Conservation (phyloP, 2,329 filamentous ascomycete genomes). For the Colletotrichum acutatum region DNA sequence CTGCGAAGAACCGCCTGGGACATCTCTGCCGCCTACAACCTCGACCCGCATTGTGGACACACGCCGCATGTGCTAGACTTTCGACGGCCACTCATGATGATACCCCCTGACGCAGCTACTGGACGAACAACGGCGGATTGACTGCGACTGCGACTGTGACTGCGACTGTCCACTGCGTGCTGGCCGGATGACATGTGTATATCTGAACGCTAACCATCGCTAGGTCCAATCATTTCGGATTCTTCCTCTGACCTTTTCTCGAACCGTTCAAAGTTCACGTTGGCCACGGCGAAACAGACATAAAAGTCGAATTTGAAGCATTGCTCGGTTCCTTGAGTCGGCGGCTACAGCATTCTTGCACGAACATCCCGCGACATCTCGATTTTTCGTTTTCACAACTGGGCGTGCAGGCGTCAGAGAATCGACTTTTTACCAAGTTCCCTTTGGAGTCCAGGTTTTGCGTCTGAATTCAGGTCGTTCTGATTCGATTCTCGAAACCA, state of each 20-base stretch:
- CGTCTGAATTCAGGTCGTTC: slow-evolving; percentile 49
- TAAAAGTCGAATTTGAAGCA: slow-evolving; percentile 37
- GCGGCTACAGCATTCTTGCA: slow-evolving; percentile 35
- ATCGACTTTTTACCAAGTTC: slow-evolving; percentile 49
- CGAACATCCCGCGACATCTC: slow-evolving; percentile 32
- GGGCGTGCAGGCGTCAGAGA: slow-evolving; percentile 54
- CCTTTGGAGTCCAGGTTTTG: slow-evolving; percentile 50
- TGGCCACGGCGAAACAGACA: slow-evolving; percentile 32
- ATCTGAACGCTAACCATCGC: slow-evolving; percentile 1
- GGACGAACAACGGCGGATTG: background rate
- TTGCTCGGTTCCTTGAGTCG: slow-evolving; percentile 34
- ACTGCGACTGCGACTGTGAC: slow-evolving; percentile 8
- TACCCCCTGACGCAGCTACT: background rate
- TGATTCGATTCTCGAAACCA: slow-evolving; percentile 45
- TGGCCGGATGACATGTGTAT: background rate
- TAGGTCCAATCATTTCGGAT: slow-evolving; percentile 34
- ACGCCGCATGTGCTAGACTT: background rate
- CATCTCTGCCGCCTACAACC: background rate
- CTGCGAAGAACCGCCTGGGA: too few relatives aligned
- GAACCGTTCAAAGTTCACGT: slow-evolving; percentile 46
- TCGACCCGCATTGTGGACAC: background rate
- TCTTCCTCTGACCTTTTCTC: slow-evolving; percentile 31
- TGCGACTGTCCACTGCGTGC: background rate
- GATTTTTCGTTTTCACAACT: slow-evolving; percentile 39
- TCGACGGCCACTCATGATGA: background rate